phyloP scores from a whole-genome alignment of 2,329 filamentous ascomycete species.

The Ampelomyces quisqualis region DNA sequence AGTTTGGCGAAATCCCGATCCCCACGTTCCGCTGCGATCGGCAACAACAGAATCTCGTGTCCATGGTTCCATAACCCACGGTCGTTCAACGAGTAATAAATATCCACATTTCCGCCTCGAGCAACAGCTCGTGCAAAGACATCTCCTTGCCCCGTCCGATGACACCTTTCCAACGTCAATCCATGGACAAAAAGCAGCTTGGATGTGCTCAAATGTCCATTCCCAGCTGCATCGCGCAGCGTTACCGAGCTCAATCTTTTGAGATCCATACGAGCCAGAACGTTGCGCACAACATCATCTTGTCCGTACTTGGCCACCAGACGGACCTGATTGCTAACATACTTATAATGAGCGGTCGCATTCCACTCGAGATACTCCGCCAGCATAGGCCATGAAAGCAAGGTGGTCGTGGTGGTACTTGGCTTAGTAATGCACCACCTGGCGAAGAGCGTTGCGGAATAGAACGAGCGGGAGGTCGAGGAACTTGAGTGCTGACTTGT shows the following conservation, averaged over 20 bases:
- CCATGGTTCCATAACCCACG: not conserved
- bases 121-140: conserved; percentile 2
- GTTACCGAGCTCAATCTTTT: not conserved
- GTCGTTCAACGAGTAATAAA: not conserved
- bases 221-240: conserved; percentile 6
- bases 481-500: not conserved
- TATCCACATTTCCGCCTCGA: not conserved
- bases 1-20: conserved; percentile 6
- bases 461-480: conserved; percentile 7
- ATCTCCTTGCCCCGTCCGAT: conserved; percentile 1
- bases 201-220: conserved; percentile 3
- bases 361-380: not conserved
- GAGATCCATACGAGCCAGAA: not conserved
- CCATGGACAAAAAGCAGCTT: conserved; percentile 2
- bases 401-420: not conserved
- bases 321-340: not conserved
- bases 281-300: not conserved
- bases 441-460: conserved; percentile 3
- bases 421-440: not conserved
- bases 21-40: conserved; percentile 8
- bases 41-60: conserved; percentile 2
- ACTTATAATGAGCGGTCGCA: not conserved
- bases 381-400: not conserved
- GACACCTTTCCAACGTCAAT: not conserved
- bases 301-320: not conserved